phyloP scores from a whole-genome alignment of 202 grass and related monocot species.

The Sporobolus alterniflorus region DNA sequence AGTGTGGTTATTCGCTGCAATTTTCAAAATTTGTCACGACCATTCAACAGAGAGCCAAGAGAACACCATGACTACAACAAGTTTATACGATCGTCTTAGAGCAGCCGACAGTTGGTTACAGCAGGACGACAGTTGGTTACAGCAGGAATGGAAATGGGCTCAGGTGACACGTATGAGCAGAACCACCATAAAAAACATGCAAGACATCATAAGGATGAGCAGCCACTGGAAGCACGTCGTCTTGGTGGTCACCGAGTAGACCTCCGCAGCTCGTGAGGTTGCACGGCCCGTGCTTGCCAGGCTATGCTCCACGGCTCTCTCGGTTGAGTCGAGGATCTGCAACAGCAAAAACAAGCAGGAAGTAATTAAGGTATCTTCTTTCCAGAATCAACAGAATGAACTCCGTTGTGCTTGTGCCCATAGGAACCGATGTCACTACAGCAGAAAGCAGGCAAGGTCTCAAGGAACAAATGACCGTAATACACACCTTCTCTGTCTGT shows the following conservation, averaged over 20 bases:
- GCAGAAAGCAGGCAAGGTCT: not conserved
- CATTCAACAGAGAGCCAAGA: not conserved
- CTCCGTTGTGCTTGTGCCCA: not conserved
- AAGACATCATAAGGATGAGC: conserved; percentile 77
- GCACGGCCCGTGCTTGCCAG: conserved; percentile 65
- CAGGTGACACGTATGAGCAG: conserved; percentile 83
- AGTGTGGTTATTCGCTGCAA: not conserved
- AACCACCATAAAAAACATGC: conserved; percentile 87
- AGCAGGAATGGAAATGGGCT: not conserved
- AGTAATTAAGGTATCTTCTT: not conserved
- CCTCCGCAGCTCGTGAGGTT: conserved; percentile 63
- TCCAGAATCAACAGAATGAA: not conserved
- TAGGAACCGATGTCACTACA: not conserved
- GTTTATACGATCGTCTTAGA: too few species aligned
- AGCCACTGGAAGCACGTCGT: conserved; percentile 93
- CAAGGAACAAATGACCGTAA: not conserved
- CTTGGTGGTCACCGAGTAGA: conserved; percentile 73
- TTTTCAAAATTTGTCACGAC: not conserved
- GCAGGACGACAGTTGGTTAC: too few species aligned
- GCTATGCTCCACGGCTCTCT: conserved; percentile 79
- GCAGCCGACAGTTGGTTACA: too few species aligned
- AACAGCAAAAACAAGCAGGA: not conserved
- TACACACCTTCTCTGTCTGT: conserved; percentile 74
- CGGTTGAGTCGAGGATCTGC: conserved; percentile 88
- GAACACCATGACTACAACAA: not conserved